Conservation (phyloP, 2,329 filamentous ascomycete species). For the Pseudogymnoascus pannorum region DNA sequence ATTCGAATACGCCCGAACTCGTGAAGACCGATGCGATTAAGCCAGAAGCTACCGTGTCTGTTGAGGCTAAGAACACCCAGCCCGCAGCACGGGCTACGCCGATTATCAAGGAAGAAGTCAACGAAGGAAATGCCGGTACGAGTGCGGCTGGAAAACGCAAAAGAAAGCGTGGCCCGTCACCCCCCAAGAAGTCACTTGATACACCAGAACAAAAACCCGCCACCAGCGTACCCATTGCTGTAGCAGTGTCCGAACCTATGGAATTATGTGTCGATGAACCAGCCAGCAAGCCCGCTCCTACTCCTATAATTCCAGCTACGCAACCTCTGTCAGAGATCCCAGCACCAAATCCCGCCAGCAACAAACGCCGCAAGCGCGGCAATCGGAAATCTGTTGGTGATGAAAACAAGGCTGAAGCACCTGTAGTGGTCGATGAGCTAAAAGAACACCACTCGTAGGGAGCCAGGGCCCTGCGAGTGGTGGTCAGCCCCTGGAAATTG, state of each 20-base stretch:
- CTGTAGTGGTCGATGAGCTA: constrained; percentile 12
- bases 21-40: background rate
- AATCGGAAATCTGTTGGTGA: background rate
- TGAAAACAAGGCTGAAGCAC: background rate
- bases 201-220: background rate
- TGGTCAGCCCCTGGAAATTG: constrained; percentile 24
- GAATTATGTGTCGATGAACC: background rate
- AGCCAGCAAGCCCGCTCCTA: background rate
- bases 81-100: background rate
- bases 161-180: background rate
- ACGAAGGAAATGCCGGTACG: background rate
- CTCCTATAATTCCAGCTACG: background rate
- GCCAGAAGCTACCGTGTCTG: background rate
- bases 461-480: constrained; percentile 31
- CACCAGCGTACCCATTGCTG: background rate
- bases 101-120: background rate
- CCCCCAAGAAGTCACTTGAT: background rate
- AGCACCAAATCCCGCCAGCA: background rate
- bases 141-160: background rate
- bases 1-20: background rate
- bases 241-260: background rate
- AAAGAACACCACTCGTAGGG: constrained; percentile 30
- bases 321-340: background rate
- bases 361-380: background rate
- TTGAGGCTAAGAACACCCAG: background rate